Percentiles rank a stretch among this genome's conserved stretches.
Evolutionary conservation across 805 yeast species (phyloP).

Genomic region (Sungouiella thailandica): DNA sequence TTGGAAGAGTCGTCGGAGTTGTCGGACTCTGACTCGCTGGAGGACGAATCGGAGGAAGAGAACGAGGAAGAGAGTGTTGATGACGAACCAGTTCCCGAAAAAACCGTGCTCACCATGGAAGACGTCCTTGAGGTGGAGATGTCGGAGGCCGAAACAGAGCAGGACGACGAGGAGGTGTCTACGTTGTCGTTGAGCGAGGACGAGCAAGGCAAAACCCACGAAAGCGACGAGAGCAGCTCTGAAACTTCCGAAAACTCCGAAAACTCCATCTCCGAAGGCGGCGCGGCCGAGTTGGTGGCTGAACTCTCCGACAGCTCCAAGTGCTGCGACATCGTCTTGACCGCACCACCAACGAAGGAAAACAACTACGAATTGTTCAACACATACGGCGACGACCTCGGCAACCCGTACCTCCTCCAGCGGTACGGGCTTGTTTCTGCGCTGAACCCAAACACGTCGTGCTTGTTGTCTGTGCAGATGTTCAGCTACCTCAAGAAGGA

Average conservation of each 20-base stretch:
- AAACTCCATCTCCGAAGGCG: conserved; percentile 13
- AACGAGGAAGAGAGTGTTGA: conserved; percentile 12
- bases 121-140: conserved; percentile 24
- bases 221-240: conserved; percentile 8
- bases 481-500: conserved; percentile 25
- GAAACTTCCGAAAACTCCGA: conserved; percentile 6
- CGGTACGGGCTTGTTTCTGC: conserved; percentile 75
- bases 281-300: conserved; percentile 32
- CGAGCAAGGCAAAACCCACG: too few relatives aligned
- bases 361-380: conserved; percentile 61
- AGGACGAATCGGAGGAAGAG: conserved; percentile 1
- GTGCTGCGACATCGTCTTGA: conserved; percentile 67
- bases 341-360: conserved; percentile 38
- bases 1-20: background rate
- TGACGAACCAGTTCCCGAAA: conserved; percentile 17
- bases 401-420: conserved; percentile 61
- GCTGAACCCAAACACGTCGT: conserved; percentile 42
- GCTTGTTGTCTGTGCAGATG: conserved; percentile 53
- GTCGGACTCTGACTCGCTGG: too few relatives aligned
- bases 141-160: conserved; percentile 20
- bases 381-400: conserved; percentile 69
- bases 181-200: conserved; percentile 15
- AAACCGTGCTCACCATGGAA: conserved; percentile 26
- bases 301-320: conserved; percentile 34
- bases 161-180: conserved; percentile 17